Evolutionary conservation across 2,329 filamentous ascomycete genomes (phyloP).

Genomic region (Colletotrichum tropicale): DNA sequence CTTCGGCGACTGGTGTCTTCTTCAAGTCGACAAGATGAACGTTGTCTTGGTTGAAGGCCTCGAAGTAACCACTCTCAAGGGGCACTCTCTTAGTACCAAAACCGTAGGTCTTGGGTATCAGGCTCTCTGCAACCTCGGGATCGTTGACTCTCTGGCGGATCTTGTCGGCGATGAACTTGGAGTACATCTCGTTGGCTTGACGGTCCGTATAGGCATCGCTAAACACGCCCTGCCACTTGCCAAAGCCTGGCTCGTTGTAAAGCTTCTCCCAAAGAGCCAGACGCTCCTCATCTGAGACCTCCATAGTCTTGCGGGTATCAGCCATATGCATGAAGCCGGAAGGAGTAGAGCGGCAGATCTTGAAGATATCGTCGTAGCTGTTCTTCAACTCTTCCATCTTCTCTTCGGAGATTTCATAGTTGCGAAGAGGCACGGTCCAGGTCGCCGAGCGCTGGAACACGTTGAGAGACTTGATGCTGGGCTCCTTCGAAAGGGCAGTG

Average conservation of each 20-base stretch:
- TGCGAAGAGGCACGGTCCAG: slow-evolving; percentile 45
- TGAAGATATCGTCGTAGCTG: slow-evolving; percentile 33
- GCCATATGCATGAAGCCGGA: slow-evolving; percentile 32
- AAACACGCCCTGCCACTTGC: slow-evolving; percentile 33
- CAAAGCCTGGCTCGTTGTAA: slow-evolving; percentile 41
- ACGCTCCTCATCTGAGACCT: slow-evolving; percentile 32
- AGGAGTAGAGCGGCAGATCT: slow-evolving; percentile 27
- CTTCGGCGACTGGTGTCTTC: slow-evolving; percentile 50
- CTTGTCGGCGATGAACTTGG: slow-evolving; percentile 40
- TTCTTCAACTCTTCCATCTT: slow-evolving; percentile 41
- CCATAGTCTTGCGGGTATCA: slow-evolving; percentile 34
- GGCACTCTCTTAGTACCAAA: slow-evolving; percentile 46
- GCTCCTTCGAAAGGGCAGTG: slow-evolving; percentile 22
- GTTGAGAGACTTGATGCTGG: slow-evolving; percentile 34
- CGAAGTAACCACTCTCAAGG: slow-evolving; percentile 65
- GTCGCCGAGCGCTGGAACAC: slow-evolving; percentile 33
- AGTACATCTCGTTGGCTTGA: slow-evolving; percentile 26
- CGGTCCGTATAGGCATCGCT: slow-evolving; percentile 41
- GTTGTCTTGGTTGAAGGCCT: slow-evolving; percentile 60
- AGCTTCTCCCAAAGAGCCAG: slow-evolving; percentile 42
- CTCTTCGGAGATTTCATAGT: slow-evolving; percentile 36
- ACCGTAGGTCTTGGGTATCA: slow-evolving; percentile 55
- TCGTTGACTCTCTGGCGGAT: slow-evolving; percentile 55
- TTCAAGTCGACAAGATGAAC: slow-evolving; percentile 65
- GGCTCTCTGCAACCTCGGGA: slow-evolving; percentile 48